These are phyloP conservation scores for Halophytophthora batemanensis DNA, from an alignment of 352 stramenopile species.

Conservation along the genomic window DNA sequence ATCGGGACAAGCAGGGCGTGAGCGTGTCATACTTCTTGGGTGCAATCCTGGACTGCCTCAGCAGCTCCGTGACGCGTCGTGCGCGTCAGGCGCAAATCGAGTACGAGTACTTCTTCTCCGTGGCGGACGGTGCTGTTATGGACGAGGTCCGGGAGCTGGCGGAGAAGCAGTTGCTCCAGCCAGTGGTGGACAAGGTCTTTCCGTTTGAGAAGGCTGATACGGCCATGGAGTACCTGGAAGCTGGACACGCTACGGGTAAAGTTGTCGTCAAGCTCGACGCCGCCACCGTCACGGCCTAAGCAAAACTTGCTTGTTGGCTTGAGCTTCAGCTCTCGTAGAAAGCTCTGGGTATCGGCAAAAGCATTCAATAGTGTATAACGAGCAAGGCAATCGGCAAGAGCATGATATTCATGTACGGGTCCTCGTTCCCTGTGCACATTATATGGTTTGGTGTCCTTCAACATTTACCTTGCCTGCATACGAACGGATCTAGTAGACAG, in stretches of 20 bases:
- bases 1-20: conserved; percentile 28
- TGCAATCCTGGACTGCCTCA: conserved; percentile 55
- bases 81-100: conserved; percentile 45
- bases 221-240: conserved; percentile 64
- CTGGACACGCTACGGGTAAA: conserved; percentile 57
- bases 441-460: no score
- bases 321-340: no score
- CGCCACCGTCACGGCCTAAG: conserved; percentile 12
- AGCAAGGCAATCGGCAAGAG: no score
- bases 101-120: conserved; percentile 57
- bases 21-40: conserved; percentile 46
- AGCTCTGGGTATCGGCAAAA: no score
- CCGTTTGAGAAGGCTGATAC: conserved; percentile 61
- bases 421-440: no score
- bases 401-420: no score
- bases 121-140: conserved; percentile 38
- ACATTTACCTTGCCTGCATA: no score
- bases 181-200: conserved; percentile 70
- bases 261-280: conserved; percentile 59
- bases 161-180: conserved; percentile 38
- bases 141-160: conserved; percentile 49
- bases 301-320: no score
- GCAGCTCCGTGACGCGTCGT: conserved; percentile 47
- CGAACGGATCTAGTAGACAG: no score
- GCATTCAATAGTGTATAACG: no score